Base-by-base conservation (phyloP, 2,329 filamentous ascomycete genomes). In the Diaporthe longicolla region DNA sequence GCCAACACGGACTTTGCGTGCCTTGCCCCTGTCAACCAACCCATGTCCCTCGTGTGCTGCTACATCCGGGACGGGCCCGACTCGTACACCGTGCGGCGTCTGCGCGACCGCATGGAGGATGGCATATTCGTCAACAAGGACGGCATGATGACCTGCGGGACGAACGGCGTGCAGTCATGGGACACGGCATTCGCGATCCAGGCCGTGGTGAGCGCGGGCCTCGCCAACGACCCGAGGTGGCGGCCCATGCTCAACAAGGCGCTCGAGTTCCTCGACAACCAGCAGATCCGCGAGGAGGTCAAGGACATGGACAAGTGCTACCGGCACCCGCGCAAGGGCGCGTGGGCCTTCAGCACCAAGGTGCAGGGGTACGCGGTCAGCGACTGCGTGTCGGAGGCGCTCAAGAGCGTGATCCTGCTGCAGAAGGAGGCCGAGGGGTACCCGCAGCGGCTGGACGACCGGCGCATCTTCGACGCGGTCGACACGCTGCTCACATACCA, bases 111-210 rank as follows among this genome's bases (percentile, higher is more conserved):
- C 4, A 83, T 98, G 17, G 89, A 94, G 57, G 97, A 99, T 79
- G 97, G 93, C 76, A 83, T 99, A 40, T 99, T 97, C 95, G 88
- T 99, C 66, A 98, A 97, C 76, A 83, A 92, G 45, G 95, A 98
- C 81, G 97, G 97, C 8, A 95, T 99, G 94, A 88, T 98, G 63
- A 93, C 93, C 83, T 98, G 98, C 79, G 97, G 97, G 50, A 99
- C 97, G 11, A 98, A 99, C 78, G 97, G 97, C n/a, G 95, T 98
- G 1, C 97, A 99, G 83, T 93, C 92, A 77, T 99, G 97, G 97
- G 97, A 99, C 81, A 99, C 97, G 0, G 90, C 95, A 0, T 98
- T 98, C 80, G 85, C 93, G 24, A 94, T 98, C 45, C 95, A 98
- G 82, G 93, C 94, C 0, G 90, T 94, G 8, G 89, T 94, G 70